A percentile compares a stretch with the other conserved stretches of the same genome.
Evolutionary conservation across 75 land plant genomes (phyloP).

Genomic region (Isoetes taiwanensis): DNA sequence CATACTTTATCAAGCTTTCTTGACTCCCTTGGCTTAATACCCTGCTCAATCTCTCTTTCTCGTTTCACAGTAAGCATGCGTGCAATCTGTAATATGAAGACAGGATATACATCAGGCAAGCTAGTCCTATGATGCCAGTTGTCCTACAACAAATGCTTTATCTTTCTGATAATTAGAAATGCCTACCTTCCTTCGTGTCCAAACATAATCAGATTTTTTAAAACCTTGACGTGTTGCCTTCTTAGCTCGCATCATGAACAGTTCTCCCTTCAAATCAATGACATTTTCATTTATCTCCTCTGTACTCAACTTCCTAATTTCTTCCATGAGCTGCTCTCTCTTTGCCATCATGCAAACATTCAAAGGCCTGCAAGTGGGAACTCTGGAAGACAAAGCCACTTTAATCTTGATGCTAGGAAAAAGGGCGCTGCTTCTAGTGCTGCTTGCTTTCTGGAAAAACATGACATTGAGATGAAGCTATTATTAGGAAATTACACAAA

Average conservation of each 20-base stretch:
- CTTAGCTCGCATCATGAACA: slow-evolving; percentile 65
- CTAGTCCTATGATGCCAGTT: too few relatives aligned
- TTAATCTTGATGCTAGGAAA: too few relatives aligned
- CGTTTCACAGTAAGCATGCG: slow-evolving; percentile 84
- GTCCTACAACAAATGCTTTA: too few relatives aligned
- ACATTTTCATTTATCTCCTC: slow-evolving; percentile 67
- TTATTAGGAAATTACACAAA: too few relatives aligned
- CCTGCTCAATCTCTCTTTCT: slow-evolving; percentile 84
- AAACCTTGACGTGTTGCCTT: slow-evolving; percentile 61
- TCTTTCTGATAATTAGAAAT: neutral
- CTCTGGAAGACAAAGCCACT: too few relatives aligned
- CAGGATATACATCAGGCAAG: neutral
- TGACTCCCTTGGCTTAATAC: slow-evolving; percentile 62
- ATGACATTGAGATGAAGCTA: too few relatives aligned
- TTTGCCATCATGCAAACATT: slow-evolving; percentile 58
- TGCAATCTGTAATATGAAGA: slow-evolving; percentile 43
- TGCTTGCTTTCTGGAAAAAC: too few relatives aligned
- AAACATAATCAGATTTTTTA: slow-evolving; percentile 62
- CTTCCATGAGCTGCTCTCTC: slow-evolving; percentile 62
- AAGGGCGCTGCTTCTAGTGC: too few relatives aligned
- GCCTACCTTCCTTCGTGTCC: slow-evolving; percentile 65
- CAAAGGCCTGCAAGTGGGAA: neutral
- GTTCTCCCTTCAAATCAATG: slow-evolving; percentile 84
- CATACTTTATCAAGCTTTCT: slow-evolving; percentile 74
- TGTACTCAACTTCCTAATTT: slow-evolving; percentile 51